Percentiles rank a stretch among this genome's conserved stretches.
These are phyloP conservation scores for Phytophthora cajani DNA, from an alignment of 352 stramenopile species.

Conservation along the genomic window DNA sequence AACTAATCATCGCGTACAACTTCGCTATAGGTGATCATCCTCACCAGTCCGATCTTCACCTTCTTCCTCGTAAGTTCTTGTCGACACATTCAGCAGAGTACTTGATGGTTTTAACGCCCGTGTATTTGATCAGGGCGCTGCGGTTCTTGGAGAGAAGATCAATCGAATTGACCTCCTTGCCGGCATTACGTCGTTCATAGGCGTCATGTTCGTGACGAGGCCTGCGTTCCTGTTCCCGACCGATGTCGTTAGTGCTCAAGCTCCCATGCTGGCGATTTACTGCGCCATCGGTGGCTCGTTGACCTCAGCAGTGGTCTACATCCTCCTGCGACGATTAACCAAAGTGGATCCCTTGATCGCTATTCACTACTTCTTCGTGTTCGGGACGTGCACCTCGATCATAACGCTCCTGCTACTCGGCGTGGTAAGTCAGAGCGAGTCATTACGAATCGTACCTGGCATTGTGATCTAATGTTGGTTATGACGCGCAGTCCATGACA, in stretches of 20 bases:
- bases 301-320: conserved; percentile 46
- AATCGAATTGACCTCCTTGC: conserved; percentile 51
- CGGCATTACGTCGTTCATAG: conserved; percentile 54
- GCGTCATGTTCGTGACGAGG: conserved; percentile 63
- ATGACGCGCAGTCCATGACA: conserved; percentile 15
- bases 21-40: conserved; percentile 44
- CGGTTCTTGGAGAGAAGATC: conserved; percentile 54
- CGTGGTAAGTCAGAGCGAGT: conserved; percentile 30
- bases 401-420: conserved; percentile 35
- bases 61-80: conserved; percentile 38
- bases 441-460: background rate
- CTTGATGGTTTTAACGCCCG: background rate
- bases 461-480: background rate
- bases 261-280: conserved; percentile 32
- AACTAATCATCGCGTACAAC: background rate
- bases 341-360: conserved; percentile 42
- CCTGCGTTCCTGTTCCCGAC: conserved; percentile 60
- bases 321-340: conserved; percentile 42
- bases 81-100: background rate
- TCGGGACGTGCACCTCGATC: conserved; percentile 40
- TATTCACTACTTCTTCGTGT: conserved; percentile 58
- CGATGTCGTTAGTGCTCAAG: conserved; percentile 17
- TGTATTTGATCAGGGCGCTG: conserved; percentile 37
- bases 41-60: conserved; percentile 56
- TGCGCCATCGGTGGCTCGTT: conserved; percentile 44